Base-by-base conservation (phyloP, 352 stramenopile species). In the Sclerospora graminicola region DNA sequence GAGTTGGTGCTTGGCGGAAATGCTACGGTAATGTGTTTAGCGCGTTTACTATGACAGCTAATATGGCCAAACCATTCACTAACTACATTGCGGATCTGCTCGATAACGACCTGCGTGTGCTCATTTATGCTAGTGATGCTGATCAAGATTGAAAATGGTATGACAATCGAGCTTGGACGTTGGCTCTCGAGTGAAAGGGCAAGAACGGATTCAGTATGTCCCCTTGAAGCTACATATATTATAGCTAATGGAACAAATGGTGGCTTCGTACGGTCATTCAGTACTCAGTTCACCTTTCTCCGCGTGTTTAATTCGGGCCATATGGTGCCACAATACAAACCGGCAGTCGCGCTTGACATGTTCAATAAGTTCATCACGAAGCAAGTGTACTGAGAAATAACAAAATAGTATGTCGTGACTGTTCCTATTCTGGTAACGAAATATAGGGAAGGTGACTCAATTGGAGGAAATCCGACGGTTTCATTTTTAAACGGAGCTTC, bases 71-170 rank as follows among this genome's bases (percentile, higher is more conserved):
- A 45, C 84, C 95, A n/a, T 97, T 94, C 34, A 72, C 86, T 4
- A 48, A 78, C 6, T 74, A 92, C 35, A 66, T 98, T 9, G 73
- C 77, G 16, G 64, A 92, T 26, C 51, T 98, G 19, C 62, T 98
- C 0, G 48, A 82, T 35, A 48, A 71, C 89, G 5, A 95, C 98
- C 59, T n/a, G n/a, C n/a, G n/a, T n/a, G n/a, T n/a, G n/a, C n/a
- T n/a, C n/a, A n/a, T n/a, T n/a, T n/a, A n/a, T n/a, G n/a, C n/a
- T n/a, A n/a, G n/a, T n/a, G n/a, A n/a, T n/a, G n/a, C n/a, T n/a
- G n/a, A n/a, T n/a, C 95, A 98, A 51, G 97, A 98, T 60, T 98
- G 89, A 67, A 98, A 99, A 58, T 98, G 95, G 73, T 57, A 97
- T 32, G 95, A 94, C 18, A 98, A 98, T 56, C 54, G 96, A 48